These are phyloP conservation scores for Fusarium camptoceras DNA, from an alignment of 2,329 filamentous ascomycete species.

Conservation along the genomic window DNA sequence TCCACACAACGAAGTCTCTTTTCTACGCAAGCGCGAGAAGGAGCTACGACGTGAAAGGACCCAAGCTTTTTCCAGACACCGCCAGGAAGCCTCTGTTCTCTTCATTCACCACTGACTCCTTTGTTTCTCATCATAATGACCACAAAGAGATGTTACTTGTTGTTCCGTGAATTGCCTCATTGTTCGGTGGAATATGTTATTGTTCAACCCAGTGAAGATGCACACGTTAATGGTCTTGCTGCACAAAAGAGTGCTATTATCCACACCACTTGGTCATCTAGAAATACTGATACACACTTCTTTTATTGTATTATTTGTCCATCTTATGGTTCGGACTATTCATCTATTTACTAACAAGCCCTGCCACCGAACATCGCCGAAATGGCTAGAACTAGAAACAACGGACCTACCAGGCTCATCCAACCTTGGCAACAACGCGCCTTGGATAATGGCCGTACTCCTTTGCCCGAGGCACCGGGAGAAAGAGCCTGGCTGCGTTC, in stretches of 20 bases:
- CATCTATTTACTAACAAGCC: background rate
- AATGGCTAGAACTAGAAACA: background rate
- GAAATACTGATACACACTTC: background rate
- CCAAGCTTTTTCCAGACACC: background rate
- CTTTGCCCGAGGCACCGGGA: constrained; percentile 7
- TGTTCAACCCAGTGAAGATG: too few species aligned
- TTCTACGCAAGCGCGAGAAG: background rate
- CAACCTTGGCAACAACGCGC: constrained; percentile 11
- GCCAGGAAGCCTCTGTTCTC: background rate
- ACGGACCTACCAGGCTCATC: background rate
- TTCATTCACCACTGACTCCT: background rate
- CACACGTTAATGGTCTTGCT: too few species aligned
- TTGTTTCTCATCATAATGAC: background rate
- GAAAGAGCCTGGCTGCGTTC: background rate
- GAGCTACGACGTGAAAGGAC: background rate
- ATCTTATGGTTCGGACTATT: accelerated
- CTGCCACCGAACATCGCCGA: background rate
- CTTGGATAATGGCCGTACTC: constrained; percentile 2
- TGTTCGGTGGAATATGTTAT: background rate
- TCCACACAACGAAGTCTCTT: too few species aligned
- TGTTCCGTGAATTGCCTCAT: background rate
- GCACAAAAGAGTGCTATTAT: background rate
- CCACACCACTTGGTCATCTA: background rate
- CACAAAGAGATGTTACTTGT: background rate
- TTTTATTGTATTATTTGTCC: accelerated